Evolutionary conservation across 192 early-diverging fungal species (phyloP).

Genomic region (Pecoramyces ruminantium): DNA sequence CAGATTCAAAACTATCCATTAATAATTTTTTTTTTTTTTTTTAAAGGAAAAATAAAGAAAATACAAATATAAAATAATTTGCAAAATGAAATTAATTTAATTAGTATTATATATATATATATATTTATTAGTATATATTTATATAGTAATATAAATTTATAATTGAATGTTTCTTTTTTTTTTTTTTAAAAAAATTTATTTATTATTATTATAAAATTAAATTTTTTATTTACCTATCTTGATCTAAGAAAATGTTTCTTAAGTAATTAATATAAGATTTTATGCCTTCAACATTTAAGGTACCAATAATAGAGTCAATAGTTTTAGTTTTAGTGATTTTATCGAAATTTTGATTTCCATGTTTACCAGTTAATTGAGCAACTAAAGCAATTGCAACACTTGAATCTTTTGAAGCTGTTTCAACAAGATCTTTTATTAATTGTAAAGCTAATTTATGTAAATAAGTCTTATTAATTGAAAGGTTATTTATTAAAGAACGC

Average conservation of each 20-base stretch:
- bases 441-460: conserved; percentile 65
- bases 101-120: no score
- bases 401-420: not conserved
- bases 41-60: not conserved
- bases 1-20: not conserved
- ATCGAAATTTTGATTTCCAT: conserved; percentile 52
- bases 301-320: conserved; percentile 55
- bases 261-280: conserved; percentile 56
- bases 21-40: no score
- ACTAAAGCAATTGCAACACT: conserved; percentile 58
- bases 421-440: conserved; percentile 20
- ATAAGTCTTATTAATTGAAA: conserved; percentile 51
- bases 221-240: conserved; percentile 1
- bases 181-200: no score
- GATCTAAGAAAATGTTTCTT: conserved; percentile 43
- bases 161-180: no score
- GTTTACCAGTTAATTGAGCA: conserved; percentile 63
- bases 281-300: conserved; percentile 49
- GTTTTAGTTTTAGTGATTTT: conserved; percentile 54
- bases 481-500: conserved; percentile 70
- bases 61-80: not conserved
- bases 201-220: not conserved
- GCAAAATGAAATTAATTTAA: not conserved
- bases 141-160: no score
- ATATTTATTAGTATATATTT: no score